Conservation (phyloP, 768 basidiomycete genomes). For the Paxillus ammoniavirescens region DNA sequence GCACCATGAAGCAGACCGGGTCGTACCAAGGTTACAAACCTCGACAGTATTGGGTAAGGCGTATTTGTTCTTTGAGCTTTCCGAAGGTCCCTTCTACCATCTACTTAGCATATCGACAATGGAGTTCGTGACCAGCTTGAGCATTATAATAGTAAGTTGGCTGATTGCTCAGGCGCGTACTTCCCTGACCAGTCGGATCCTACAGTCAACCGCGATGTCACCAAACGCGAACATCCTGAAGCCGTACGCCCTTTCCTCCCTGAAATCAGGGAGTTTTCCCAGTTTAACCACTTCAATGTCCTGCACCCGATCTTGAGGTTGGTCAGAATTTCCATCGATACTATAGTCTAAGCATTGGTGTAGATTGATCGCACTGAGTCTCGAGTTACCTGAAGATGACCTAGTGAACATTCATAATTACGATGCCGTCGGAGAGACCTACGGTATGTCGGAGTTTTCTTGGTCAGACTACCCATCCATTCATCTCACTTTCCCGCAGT, state of each 20-base stretch:
- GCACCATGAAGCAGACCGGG: slow-evolving; percentile 41
- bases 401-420: too few relatives aligned
- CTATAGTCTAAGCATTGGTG: neutral
- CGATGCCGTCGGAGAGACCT: slow-evolving; percentile 30
- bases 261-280: slow-evolving; percentile 50
- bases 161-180: neutral
- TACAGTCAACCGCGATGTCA: slow-evolving; percentile 51
- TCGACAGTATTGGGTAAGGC: slow-evolving; percentile 46
- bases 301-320: slow-evolving; percentile 49
- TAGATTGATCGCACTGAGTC: slow-evolving; percentile 42
- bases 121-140: slow-evolving; percentile 66
- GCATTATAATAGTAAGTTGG: slow-evolving; percentile 54
- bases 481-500: slow-evolving; percentile 32
- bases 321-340: neutral
- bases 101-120: slow-evolving; percentile 55
- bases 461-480: neutral
- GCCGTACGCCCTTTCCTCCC: slow-evolving; percentile 49
- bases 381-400: slow-evolving; percentile 52
- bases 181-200: neutral
- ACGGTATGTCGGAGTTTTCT: slow-evolving; percentile 29
- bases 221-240: slow-evolving; percentile 47
- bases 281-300: slow-evolving; percentile 51
- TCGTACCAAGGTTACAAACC: slow-evolving; percentile 55
- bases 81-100: neutral
- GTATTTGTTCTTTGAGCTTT: neutral